Base-by-base conservation (phyloP, 176 grass and related monocot species). In the Aegilops tauschii region DNA sequence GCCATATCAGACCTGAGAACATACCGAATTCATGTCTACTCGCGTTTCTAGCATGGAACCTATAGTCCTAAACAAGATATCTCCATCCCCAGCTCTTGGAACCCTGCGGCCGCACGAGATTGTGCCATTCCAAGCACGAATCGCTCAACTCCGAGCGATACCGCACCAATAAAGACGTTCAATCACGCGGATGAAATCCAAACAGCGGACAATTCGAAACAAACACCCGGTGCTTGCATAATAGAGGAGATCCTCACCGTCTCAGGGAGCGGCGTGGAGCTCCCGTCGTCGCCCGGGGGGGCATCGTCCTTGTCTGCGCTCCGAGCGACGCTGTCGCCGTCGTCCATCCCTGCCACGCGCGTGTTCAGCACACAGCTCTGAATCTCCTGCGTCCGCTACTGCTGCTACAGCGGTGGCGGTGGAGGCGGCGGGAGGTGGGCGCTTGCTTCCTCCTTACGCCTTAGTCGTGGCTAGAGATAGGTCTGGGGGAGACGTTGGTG, bases 231-330 rank as follows among this genome's bases (percentile, higher is more conserved):
- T 61, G 47, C 50, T 73, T 71, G 31, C 63, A 4, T 40, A 74
- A 30, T 23, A 40, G 21, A 61, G 31, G 9, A 61, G 18, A 86
- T 66, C 82, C 67, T 77, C 21, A 98, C 93, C 90, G 87, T 98
- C 83, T 98, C 90, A 2, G 93, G 96, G 44, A 98, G 87, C 20
- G 93, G 93, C 59, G 90, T 66, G 54, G 81, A 69, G 86, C 65
- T 86, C 64, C 83, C 91, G 16, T 95, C 91, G 76, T 95, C 95
- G 39, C 89, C 95, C 39, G 86, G 89, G 18, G 63, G 87, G 21
- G 54, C 87, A 21, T 73, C 77, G 1, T 27, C 78, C 75, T 91
- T 93, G 13, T 88, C 93, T 11, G 45, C 76, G 75, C 91, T 97
- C 76, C 82, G 89, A 34, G 29, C 89, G 68, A 59, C 89, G 67